Evolutionary conservation across 1,284 basidiomycete genomes (phyloP), one percentile per base, ranked within the genome.

Genomic region (Pterulicium gracile): DNA sequence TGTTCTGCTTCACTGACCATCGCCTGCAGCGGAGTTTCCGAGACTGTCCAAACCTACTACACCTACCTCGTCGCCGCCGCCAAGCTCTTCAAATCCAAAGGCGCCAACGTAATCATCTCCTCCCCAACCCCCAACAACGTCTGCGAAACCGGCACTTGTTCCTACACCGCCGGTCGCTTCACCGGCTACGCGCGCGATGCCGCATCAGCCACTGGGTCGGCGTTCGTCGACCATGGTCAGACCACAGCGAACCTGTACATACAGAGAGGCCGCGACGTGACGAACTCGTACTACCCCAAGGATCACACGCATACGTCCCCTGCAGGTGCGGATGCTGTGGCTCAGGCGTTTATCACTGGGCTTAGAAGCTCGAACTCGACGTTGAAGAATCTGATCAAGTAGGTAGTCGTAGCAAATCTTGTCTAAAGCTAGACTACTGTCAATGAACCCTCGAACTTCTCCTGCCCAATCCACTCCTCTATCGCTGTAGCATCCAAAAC

Each of bases 271-370:
- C 45, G 50, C 24, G 47, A 52, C 3, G 52, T 55, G 2, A 58
- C 59, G 20, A 52, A 59, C 42, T 42, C 54, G 1, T 61, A 56
- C 51, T 63, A 55, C 51, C 60, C 62, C 15, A 50, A 50, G 14
- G 62, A 63, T 47, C 59, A 63, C 45, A 61, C 58, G 19, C 63
- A 64, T 48, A 65, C 61, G 21, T 58, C 56, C 43, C 49, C 56
- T 12, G 50, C 47, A 3, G 58, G 58, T 2, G 58, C 58, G 13
- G 49, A 55, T 36, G 51, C 53, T 22, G 59, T 58, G 5, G 56
- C 58, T n/a, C 39, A 47, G 32, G 55, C 57, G 42, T 60, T 60
- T 46, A 50, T 59, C 15, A 24, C 46, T 20, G 52, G 45, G 2
- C 21, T 53, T 17, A 39, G 42, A 13, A 20, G 39, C 12, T 42